These are phyloP conservation scores for Mortierella sp. DNA, from an alignment of 371 early-diverging fungal genomes.

Conservation along the genomic window DNA sequence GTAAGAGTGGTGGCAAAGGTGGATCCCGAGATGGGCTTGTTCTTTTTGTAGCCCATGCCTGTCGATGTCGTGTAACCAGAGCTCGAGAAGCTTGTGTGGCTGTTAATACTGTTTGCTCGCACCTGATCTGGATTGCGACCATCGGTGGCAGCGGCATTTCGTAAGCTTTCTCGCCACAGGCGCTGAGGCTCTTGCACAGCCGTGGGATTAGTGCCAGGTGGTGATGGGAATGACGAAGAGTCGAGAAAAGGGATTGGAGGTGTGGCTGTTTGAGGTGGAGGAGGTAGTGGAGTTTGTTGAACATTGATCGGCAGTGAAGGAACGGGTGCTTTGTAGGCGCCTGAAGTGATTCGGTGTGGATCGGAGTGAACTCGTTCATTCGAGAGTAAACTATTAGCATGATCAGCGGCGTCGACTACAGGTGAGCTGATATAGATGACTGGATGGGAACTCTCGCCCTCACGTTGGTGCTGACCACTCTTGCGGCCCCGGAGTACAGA, in stretches of 20 bases:
- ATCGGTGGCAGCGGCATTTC: conserved; percentile 40
- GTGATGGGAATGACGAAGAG: conserved; percentile 13
- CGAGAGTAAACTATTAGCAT: neutral
- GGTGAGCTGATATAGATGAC: conserved; percentile 34
- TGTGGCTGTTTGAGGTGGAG: conserved; percentile 5
- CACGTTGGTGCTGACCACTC: conserved; percentile 34
- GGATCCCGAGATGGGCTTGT: conserved; percentile 34
- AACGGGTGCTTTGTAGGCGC: conserved; percentile 46
- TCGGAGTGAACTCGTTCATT: too few species aligned
- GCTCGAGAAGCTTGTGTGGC: conserved; percentile 12
- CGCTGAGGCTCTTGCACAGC: conserved; percentile 24
- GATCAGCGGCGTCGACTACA: conserved; percentile 13
- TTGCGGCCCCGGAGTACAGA: conserved; percentile 41
- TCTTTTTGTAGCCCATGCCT: conserved; percentile 6
- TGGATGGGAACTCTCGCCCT: conserved; percentile 10
- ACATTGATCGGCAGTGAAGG: conserved; percentile 27
- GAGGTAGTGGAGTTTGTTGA: conserved; percentile 8
- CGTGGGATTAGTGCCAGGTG: conserved; percentile 3
- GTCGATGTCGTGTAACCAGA: conserved; percentile 16
- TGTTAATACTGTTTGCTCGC: conserved; percentile 24
- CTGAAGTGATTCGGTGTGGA: conserved; percentile 9
- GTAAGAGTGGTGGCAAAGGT: conserved; percentile 30
- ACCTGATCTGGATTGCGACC: conserved; percentile 17
- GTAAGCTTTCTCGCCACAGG: conserved; percentile 36
- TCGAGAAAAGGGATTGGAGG: conserved; percentile 8